Percentiles rank a stretch among this genome's conserved stretches.
Conservation (phyloP, 2,329 filamentous ascomycete genomes). For the Stemphylium vesicarium region DNA sequence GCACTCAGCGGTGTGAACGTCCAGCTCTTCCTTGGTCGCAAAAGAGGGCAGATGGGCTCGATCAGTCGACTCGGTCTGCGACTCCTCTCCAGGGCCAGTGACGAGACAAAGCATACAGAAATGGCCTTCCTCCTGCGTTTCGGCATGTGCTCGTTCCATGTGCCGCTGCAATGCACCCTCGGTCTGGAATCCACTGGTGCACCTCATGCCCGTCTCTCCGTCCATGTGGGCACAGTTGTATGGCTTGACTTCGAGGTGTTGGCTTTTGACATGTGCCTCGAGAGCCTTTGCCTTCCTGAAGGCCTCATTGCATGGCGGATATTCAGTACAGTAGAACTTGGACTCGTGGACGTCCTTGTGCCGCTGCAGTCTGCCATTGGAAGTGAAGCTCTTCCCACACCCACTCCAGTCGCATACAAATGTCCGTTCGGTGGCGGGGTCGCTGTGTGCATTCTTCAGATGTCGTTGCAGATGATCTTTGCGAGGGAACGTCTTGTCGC, state of each 20-base stretch:
- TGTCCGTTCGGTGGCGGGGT: conserved; percentile 62
- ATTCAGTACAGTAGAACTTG: conserved; percentile 75
- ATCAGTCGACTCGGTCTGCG: conserved; percentile 26
- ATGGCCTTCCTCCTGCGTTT: conserved; percentile 62
- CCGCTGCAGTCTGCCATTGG: conserved; percentile 75
- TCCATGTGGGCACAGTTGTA: conserved; percentile 72
- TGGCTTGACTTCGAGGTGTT: conserved; percentile 74
- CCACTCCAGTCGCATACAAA: conserved; percentile 73
- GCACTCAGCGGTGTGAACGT: conserved; percentile 73
- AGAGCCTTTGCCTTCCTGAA: conserved; percentile 90
- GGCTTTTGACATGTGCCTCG: conserved; percentile 78
- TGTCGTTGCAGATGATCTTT: conserved; percentile 87
- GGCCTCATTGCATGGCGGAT: conserved; percentile 72
- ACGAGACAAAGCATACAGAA: conserved; percentile 75
- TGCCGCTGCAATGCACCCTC: conserved; percentile 75
- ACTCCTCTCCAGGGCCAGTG: conserved; percentile 38
- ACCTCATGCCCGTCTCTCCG: conserved; percentile 60
- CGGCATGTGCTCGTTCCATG: conserved; percentile 70
- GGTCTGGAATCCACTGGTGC: conserved; percentile 74
- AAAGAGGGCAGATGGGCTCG: conserved; percentile 57
- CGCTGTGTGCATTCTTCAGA: conserved; percentile 78
- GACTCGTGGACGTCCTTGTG: conserved; percentile 81
- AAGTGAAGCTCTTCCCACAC: conserved; percentile 83
- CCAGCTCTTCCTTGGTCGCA: conserved; percentile 72
- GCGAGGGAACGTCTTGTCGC: conserved; percentile 84